phyloP scores from a whole-genome alignment of 495 filamentous ascomycete genomes.

The Hyaloscypha finlandica region DNA sequence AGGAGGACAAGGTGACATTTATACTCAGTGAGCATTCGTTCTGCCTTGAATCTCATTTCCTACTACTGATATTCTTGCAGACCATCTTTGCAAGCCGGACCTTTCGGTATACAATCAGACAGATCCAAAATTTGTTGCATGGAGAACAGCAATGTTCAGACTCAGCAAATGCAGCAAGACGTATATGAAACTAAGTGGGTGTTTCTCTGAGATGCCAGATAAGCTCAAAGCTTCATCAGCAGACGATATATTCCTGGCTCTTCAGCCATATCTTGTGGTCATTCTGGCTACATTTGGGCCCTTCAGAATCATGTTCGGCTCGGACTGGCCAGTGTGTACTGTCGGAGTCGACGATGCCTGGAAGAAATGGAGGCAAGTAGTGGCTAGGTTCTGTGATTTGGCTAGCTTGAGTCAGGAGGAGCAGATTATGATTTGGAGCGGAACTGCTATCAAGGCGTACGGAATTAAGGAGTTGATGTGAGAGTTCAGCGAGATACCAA shows the following conservation, averaged over 20 bases:
- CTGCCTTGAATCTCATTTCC: conserved; percentile 4
- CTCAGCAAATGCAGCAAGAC: conserved; percentile 60
- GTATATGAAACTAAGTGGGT: conserved; percentile 89
- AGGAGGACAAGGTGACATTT: conserved; percentile 60
- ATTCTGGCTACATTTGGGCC: conserved; percentile 69
- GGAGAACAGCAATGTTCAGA: conserved; percentile 55
- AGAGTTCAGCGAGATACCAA: conserved; percentile 17
- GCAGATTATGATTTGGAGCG: conserved; percentile 65
- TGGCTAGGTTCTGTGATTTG: conserved; percentile 60
- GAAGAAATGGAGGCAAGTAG: conserved; percentile 59
- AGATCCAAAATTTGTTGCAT: conserved; percentile 58
- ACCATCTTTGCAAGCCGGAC: conserved; percentile 89
- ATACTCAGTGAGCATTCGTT: conserved; percentile 63
- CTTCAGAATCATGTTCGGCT: conserved; percentile 80
- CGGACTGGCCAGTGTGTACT: conserved; percentile 83
- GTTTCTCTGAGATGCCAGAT: conserved; percentile 67
- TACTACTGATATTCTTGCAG: conserved; percentile 19
- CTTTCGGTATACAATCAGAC: conserved; percentile 51
- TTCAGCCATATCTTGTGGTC: conserved; percentile 66
- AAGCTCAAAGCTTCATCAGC: conserved; percentile 38
- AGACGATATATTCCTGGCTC: conserved; percentile 48
- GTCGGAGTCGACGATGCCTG: conserved; percentile 43
- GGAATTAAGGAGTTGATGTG: conserved; percentile 45
- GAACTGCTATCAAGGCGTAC: conserved; percentile 68
- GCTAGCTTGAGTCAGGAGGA: conserved; percentile 57